Evolutionary conservation across 1,284 basidiomycete genomes (phyloP).

Genomic region (Ustilago tritici): DNA sequence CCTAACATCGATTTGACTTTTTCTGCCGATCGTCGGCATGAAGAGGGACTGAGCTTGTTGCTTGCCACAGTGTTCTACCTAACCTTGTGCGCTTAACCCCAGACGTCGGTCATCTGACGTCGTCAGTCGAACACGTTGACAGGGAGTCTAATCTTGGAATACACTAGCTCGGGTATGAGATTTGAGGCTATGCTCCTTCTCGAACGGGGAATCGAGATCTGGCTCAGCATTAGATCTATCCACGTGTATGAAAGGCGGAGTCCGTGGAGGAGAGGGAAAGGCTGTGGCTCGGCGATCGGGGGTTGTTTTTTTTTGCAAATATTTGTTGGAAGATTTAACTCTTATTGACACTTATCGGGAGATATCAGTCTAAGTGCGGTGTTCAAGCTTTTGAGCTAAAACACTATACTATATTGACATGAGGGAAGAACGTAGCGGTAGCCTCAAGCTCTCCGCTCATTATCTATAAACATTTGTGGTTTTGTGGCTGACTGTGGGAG

Average conservation of each 20-base stretch:
- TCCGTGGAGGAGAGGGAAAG: not conserved
- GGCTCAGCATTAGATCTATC: not conserved
- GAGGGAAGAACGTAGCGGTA: no score
- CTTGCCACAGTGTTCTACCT: no score
- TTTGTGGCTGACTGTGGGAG: no score
- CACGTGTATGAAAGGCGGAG: slow-evolving; percentile 3
- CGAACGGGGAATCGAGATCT: slow-evolving; percentile 5
- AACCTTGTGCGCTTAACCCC: not conserved
- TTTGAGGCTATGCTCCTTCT: slow-evolving; percentile 6
- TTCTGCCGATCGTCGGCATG: not conserved
- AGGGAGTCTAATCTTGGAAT: not conserved
- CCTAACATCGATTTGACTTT: not conserved
- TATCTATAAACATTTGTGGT: no score
- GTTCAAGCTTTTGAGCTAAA: no score
- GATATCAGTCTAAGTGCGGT: no score
- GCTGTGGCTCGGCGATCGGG: slow-evolving; percentile 5
- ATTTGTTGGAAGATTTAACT: no score
- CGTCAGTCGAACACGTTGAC: not conserved
- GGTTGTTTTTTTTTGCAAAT: not conserved
- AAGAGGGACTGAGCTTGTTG: no score
- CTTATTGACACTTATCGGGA: no score
- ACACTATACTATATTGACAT: no score
- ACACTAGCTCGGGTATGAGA: not conserved
- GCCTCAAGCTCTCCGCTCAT: no score
- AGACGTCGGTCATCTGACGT: not conserved